These are phyloP conservation scores for Apiotrichum veenhuisii DNA, from an alignment of 1,284 basidiomycete genomes.

Conservation along the genomic window DNA sequence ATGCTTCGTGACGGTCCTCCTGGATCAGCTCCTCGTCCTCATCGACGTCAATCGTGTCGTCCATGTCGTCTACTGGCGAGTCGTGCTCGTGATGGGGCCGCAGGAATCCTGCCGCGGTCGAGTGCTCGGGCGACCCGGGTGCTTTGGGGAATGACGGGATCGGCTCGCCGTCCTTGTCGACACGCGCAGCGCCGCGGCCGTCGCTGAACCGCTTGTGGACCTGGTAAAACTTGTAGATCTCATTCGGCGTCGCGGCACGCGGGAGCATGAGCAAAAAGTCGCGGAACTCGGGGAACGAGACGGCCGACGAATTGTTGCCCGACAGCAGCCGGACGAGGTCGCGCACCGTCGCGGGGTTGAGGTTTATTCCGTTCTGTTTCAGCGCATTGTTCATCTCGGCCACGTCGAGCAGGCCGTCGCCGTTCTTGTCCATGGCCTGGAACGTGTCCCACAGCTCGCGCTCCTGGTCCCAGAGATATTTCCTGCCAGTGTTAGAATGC, in stretches of 20 bases:
- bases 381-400: constrained; percentile 68
- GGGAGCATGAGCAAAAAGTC: constrained; percentile 85
- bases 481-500: constrained; percentile 35
- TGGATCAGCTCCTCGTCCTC: constrained; percentile 62
- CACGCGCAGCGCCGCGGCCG: constrained; percentile 68
- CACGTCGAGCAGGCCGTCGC: constrained; percentile 73
- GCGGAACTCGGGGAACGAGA: constrained; percentile 81
- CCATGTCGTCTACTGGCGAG: constrained; percentile 48
- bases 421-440: constrained; percentile 79
- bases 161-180: constrained; percentile 77
- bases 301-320: constrained; percentile 53
- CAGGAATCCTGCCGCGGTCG: constrained; percentile 27
- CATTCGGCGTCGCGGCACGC: constrained; percentile 69
- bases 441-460: constrained; percentile 83
- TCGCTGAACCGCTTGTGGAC: constrained; percentile 68
- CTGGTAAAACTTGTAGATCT: constrained; percentile 77
- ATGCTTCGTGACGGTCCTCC: constrained; percentile 67
- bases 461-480: constrained; percentile 45
- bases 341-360: constrained; percentile 62
- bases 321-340: constrained; percentile 74
- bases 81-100: constrained; percentile 37
- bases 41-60: constrained; percentile 53
- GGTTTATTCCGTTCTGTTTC: constrained; percentile 66
- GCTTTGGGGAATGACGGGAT: constrained; percentile 46
- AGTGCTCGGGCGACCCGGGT: constrained; percentile 21